Evolutionary conservation across 2,329 filamentous ascomycete species (phyloP), one percentile per base, ranked within the genome.

Genomic region (Paramyrothecium sp.): DNA sequence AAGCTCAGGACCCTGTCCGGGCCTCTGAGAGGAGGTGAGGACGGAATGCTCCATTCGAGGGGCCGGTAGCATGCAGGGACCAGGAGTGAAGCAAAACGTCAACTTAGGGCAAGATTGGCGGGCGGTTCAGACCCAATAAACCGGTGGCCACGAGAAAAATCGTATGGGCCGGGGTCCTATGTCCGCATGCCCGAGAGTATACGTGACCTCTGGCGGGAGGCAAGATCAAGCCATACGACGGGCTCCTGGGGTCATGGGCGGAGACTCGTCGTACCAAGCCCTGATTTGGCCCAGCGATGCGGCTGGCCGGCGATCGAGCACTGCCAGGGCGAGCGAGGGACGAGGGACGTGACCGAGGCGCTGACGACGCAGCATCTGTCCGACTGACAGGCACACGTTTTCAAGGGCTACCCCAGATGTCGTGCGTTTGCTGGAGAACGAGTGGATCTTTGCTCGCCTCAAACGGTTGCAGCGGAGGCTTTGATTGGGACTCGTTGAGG

Each of bases 71-170:
- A 53, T 64, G 61, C 66, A 67, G 58, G 66, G 66, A 67, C 66
- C 63, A 65, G 66, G 56, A 56, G 54, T 49, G 65, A 65, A 66
- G 66, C 55, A 61, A 61, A 61, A 58, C 56, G 59, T 63, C 62
- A 62, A 65, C 60, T 67, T 66, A 58, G 62, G 66, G 63, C 47
- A 68, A 68, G 66, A 68, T 68, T 67, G 67, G 65, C 66, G 67
- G 26, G 57, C 46, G 23, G 63, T 65, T 63, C 68, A 58, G 65
- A 65, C 66, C 61, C 64, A 65, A 55, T 58, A 60, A 60, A 49
- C 59, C 54, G 50, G 60, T 62, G 55, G 57, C 38, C 38, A 44
- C 38, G 38, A 44, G 38, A 44, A 44, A 44, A 44, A 19, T 19
- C 13, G 13, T 17, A 19, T 16, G 38, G 38, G 38, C n/a, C 38